Base-by-base conservation (phyloP, 768 basidiomycete genomes). In the Dacryopinax primogenitus region DNA sequence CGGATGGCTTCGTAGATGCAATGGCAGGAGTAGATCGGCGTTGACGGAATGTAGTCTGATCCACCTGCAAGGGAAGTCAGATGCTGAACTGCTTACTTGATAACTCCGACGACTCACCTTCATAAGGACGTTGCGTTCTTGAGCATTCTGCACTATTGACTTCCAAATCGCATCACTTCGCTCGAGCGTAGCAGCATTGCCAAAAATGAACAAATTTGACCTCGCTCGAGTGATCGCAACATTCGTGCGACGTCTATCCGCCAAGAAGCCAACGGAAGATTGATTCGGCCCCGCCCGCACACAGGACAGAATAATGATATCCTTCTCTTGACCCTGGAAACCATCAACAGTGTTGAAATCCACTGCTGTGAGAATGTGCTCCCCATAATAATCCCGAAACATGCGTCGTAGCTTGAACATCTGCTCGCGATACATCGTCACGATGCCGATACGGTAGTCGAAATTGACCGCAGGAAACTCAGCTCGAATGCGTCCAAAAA, bases 291-390 rank as follows among this genome's bases (percentile, higher is more conserved):
- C 93, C 11, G 92, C 89, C 68, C 96, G 85, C 21, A 98, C 96
- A 73, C 93, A 96, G 1, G 96, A 98, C 21, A 99, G 80, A 69
- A 99, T 97, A 76, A 99, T 95, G 63, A 99, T 84, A 70, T 95
- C 92, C 74, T 99, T 99, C 74, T 99, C 96, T 77, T 99, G 96
- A 61, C 96, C 96, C 75, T 99, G 96, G 72, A 98, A 98, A 11
- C 95, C 96, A 75, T 99, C 95, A 37, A 99, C 95, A 0, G 96
- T 98, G 73, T 96, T 89, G 78, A 99, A 97, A 71, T 94, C 88
- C 37, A 99, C 83, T 44, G 81, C 83, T 33, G 80, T 79, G 0
- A 86, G 70, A 23, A 96, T 83, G 26, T 84, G 80, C 33, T 77
- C 72, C 1, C 93, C 92, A 73, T 90, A 96, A 15, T 81, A 80